phyloP scores from a whole-genome alignment of 2,329 filamentous ascomycete genomes.

The Rutstroemia sp. region DNA sequence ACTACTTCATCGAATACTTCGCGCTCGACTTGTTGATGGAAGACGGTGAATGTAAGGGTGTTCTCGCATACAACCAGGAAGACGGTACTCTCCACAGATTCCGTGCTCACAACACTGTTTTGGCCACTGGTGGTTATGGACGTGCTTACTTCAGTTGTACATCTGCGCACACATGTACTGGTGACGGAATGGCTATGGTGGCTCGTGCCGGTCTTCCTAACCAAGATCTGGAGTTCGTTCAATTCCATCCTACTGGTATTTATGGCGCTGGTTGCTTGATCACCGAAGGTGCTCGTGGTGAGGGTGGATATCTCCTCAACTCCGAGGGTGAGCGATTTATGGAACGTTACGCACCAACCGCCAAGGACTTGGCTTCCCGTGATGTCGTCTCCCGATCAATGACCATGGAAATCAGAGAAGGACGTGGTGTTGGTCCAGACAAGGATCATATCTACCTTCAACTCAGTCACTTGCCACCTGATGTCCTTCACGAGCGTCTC shows the following conservation, averaged over 20 bases:
- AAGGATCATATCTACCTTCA: slow-evolving; percentile 42
- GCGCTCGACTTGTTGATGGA: slow-evolving; percentile 41
- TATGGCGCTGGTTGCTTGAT: slow-evolving; percentile 43
- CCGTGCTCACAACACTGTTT: slow-evolving; percentile 37
- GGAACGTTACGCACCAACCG: slow-evolving; percentile 43
- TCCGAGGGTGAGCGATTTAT: slow-evolving; percentile 41
- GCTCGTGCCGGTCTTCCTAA: slow-evolving; percentile 40
- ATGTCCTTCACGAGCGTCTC: slow-evolving; percentile 39
- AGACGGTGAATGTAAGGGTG: slow-evolving; percentile 38
- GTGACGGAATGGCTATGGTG: slow-evolving; percentile 43
- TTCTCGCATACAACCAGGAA: slow-evolving; percentile 32
- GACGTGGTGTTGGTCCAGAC: slow-evolving; percentile 37
- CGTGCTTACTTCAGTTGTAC: slow-evolving; percentile 43
- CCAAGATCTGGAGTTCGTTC: slow-evolving; percentile 44
- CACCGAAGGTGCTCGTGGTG: slow-evolving; percentile 42
- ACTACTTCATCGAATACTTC: slow-evolving; percentile 45
- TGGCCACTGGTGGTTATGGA: slow-evolving; percentile 43
- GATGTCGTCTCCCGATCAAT: slow-evolving; percentile 41
- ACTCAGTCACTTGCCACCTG: slow-evolving; percentile 38
- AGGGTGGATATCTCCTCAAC: slow-evolving; percentile 44
- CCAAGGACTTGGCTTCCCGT: slow-evolving; percentile 40
- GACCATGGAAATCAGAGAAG: slow-evolving; percentile 42
- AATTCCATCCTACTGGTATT: slow-evolving; percentile 43
- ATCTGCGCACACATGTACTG: slow-evolving; percentile 41
- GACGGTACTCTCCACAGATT: slow-evolving; percentile 41